A percentile compares a stretch with the other conserved stretches of the same genome.
Conservation (phyloP, 345 rosid genomes). For the Stellera chamaejasme region DNA sequence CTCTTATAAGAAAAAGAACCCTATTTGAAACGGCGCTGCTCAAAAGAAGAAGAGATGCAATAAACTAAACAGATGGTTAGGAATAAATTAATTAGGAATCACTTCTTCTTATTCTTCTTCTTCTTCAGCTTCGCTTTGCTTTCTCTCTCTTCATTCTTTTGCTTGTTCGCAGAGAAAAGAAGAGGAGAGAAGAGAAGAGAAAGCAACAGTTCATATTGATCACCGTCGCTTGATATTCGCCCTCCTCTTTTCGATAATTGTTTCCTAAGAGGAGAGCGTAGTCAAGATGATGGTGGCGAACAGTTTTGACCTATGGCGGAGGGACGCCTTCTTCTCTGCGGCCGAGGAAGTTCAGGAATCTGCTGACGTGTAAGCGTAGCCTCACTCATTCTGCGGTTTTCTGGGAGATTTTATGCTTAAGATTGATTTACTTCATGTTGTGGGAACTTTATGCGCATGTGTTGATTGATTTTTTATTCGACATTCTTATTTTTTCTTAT, state of each 20-base stretch:
- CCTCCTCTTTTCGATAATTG: neutral
- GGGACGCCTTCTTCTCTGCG: constrained; percentile 76
- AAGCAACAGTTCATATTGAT: neutral
- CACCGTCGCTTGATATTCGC: neutral
- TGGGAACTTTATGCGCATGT: neutral
- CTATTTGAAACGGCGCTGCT: neutral
- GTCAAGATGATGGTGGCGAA: constrained; percentile 75
- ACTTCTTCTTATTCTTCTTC: constrained; percentile 14
- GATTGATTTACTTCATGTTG: constrained; percentile 4
- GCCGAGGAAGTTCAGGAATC: constrained; percentile 98
- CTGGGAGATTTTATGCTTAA: neutral
- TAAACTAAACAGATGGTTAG: neutral
- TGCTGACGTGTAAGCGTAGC: constrained; percentile 55
- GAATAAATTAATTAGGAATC: constrained; percentile 8
- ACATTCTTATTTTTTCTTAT: no score
- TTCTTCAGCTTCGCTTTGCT: neutral
- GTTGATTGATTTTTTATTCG: no score
- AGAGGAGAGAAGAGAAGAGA: constrained; percentile 9
- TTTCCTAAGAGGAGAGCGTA: neutral
- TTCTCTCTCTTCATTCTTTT: constrained; percentile 33
- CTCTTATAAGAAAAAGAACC: neutral
- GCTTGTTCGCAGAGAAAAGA: constrained; percentile 16
- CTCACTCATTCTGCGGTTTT: no score
- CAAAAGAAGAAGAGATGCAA: neutral
- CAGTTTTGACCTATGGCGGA: constrained; percentile 81